These are phyloP conservation scores for Thelonectria discophora DNA, from an alignment of 2,329 filamentous ascomycete genomes.

Conservation along the genomic window DNA sequence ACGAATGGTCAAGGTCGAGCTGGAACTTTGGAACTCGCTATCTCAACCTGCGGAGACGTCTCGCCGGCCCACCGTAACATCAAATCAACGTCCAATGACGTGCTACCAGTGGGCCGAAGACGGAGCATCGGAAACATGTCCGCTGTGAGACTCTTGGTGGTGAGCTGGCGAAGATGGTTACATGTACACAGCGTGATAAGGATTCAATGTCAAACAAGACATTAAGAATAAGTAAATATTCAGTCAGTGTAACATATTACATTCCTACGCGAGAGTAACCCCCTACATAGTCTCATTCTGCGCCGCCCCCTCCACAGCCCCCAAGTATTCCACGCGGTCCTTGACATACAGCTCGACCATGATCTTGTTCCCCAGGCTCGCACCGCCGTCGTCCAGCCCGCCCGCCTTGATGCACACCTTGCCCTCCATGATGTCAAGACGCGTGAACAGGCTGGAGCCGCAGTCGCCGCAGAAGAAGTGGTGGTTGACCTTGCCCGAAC, in stretches of 20 bases:
- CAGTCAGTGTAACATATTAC: too few relatives aligned
- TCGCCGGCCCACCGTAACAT: slow-evolving; percentile 31
- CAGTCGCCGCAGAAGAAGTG: slow-evolving; percentile 65
- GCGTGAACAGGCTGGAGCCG: slow-evolving; percentile 60
- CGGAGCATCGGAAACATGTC: slow-evolving; percentile 4
- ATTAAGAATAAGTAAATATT: too few relatives aligned
- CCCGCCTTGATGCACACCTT: slow-evolving; percentile 61
- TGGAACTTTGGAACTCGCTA: slow-evolving; percentile 27
- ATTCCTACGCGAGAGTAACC: too few relatives aligned
- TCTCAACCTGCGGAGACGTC: slow-evolving; percentile 31
- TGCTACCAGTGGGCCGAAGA: slow-evolving; percentile 26
- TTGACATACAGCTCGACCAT: slow-evolving; percentile 63
- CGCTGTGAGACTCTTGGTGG: background rate
- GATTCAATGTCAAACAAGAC: too few relatives aligned
- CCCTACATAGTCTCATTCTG: slow-evolving; percentile 48
- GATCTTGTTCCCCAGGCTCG: slow-evolving; percentile 53
- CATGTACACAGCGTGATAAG: too few relatives aligned
- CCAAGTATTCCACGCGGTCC: slow-evolving; percentile 57
- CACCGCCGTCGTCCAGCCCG: slow-evolving; percentile 57
- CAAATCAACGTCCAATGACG: slow-evolving; percentile 35
- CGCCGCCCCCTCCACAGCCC: slow-evolving; percentile 54
- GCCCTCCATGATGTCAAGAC: slow-evolving; percentile 62
- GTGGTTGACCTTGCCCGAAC: slow-evolving; percentile 62
- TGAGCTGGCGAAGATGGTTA: too few relatives aligned
- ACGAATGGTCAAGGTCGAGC: too few relatives aligned